These are phyloP conservation scores for Leptomonas seymouri DNA, from an alignment of 208 protist genomes.

Conservation along the genomic window DNA sequence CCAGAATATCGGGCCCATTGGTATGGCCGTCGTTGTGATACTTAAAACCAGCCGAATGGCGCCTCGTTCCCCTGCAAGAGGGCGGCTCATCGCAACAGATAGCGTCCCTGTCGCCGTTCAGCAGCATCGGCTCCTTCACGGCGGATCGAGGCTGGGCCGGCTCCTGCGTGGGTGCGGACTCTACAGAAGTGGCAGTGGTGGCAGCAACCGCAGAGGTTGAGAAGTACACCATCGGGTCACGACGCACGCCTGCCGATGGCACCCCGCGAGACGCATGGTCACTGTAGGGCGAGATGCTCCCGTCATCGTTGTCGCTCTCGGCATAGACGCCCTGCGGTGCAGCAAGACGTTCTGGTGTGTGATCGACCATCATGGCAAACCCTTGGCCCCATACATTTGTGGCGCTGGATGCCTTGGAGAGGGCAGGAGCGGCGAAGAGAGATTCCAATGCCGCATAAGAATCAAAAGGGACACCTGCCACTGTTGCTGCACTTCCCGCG, in stretches of 20 bases:
- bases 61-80: background rate
- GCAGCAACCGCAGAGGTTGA: constrained; percentile 11
- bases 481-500: background rate
- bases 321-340: constrained; percentile 28
- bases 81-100: background rate
- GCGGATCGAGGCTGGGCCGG: background rate
- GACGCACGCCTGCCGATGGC: constrained; percentile 14
- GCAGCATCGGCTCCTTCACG: background rate
- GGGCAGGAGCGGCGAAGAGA: constrained; percentile 10
- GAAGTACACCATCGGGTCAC: constrained; percentile 31
- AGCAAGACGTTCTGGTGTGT: constrained; percentile 23
- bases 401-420: background rate
- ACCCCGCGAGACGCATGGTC: background rate
- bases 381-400: constrained; percentile 6
- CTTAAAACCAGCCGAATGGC: background rate
- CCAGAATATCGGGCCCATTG: constrained; percentile 23
- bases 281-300: constrained; percentile 12
- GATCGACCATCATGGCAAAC: background rate
- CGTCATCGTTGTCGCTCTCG: constrained; percentile 53
- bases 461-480: background rate
- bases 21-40: constrained; percentile 10
- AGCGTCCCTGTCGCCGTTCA: background rate
- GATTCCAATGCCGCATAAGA: constrained; percentile 14
- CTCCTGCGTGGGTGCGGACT: background rate
- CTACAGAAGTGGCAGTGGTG: background rate